These are phyloP conservation scores for Didymella keratinophila DNA, from an alignment of 2,329 filamentous ascomycete species.

Conservation along the genomic window DNA sequence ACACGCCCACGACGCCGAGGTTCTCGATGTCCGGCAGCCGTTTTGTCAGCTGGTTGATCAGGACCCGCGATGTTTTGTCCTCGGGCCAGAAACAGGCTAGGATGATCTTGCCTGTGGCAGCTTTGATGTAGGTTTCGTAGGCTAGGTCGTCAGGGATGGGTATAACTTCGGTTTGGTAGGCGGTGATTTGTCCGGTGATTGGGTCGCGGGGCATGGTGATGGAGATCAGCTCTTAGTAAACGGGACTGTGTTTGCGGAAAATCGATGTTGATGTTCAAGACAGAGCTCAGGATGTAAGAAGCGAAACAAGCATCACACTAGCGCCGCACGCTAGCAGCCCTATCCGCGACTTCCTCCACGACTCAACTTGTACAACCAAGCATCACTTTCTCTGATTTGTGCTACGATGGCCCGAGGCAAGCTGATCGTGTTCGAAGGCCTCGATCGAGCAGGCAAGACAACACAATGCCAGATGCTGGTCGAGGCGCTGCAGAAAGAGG, in stretches of 20 bases:
- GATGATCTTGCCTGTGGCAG: conserved; percentile 30
- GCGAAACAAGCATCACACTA: conserved; percentile 12
- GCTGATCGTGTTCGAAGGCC: conserved; percentile 84
- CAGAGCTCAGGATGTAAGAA: neutral
- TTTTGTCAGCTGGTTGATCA: conserved; percentile 25
- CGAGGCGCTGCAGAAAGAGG: conserved; percentile 59
- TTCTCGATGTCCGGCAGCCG: conserved; percentile 26
- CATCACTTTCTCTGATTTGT: neutral
- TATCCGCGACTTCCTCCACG: conserved; percentile 1
- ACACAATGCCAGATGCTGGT: conserved; percentile 81
- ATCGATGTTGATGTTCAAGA: neutral
- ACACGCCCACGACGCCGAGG: conserved; percentile 29
- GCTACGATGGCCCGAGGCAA: conserved; percentile 66
- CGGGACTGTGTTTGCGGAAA: neutral
- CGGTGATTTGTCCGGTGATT: conserved; percentile 9
- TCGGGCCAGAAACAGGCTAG: conserved; percentile 35
- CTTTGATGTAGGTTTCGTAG: conserved; percentile 27
- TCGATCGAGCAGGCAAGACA: conserved; percentile 91
- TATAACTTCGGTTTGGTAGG: conserved; percentile 22
- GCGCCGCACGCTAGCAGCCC: conserved; percentile 12
- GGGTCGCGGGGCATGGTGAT: conserved; percentile 7
- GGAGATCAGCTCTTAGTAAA: neutral
- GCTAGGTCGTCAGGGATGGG: conserved; percentile 27
- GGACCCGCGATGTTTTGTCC: conserved; percentile 28
- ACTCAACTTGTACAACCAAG: neutral